Evolutionary conservation across 306 rosid species (phyloP), one percentile per base, ranked within the genome.

Genomic region (Sechiopsis laciniata): DNA sequence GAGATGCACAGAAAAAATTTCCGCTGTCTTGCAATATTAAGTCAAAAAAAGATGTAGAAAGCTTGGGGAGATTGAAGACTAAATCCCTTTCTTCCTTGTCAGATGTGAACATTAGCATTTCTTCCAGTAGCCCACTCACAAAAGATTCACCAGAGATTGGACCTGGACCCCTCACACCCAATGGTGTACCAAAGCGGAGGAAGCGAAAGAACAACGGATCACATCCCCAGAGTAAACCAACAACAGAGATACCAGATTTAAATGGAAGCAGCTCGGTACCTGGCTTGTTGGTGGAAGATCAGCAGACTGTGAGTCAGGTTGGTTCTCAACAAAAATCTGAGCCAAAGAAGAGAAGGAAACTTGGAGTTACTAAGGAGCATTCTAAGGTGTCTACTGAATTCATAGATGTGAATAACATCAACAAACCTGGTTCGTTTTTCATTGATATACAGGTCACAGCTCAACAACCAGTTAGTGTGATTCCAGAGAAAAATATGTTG

Each of bases 61-160:
- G 56, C 69, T 72, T 77, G 17, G 84, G 59, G 69, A 82, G 16
- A 80, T 71, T 40, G 78, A 88, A 82, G 83, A 82, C 80, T 37
- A 87, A 84, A 78, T 73, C 89, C 68, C 93, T 87, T 75, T 83
- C 88, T 50, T 85, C 89, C 67, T 82, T 87, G 62, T 84, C 83
- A 54, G 87, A 86, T 77, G 78, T 83, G 71, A 90, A 85, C 71
- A 54, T 61, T 35, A 74, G 63, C 75, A 58, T 45, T 35, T 73
- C 85, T 53, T 8, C 69, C 4, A 71, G 71, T 61, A 66, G 78
- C 60, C 53, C 64, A 32, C 24, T 71, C 26, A 66, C 76, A 12
- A 78, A 74, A 75, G 87, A 76, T 57, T 63, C 77, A 51, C 42
- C 57, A 45, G 81, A 63, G 17, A 53, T 53, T 52, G 40, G 55